Conservation (phyloP, 2,329 filamentous ascomycete genomes). For the Epichloe festucae region DNA sequence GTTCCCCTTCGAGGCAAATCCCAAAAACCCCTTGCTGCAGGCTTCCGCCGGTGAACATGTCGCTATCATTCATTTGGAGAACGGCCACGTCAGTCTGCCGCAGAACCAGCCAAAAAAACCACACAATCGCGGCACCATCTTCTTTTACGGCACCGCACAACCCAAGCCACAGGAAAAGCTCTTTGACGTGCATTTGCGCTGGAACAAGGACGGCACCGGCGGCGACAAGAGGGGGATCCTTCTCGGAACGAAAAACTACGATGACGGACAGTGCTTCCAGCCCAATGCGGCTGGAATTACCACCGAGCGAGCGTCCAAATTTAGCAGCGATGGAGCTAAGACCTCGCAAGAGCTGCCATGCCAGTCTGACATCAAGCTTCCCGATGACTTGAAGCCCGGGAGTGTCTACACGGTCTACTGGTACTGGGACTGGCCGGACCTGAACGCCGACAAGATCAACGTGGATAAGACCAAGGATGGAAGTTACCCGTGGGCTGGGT, state of each 20-base stretch:
- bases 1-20: conserved; percentile 21
- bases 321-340: conserved; percentile 37
- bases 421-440: conserved; percentile 88
- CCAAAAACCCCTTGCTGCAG: conserved; percentile 48
- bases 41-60: conserved; percentile 48
- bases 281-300: conserved; percentile 49
- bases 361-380: conserved; percentile 69
- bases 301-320: conserved; percentile 40
- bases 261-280: conserved; percentile 86
- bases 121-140: conserved; percentile 56
- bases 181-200: conserved; percentile 57
- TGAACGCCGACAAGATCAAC: conserved; percentile 30
- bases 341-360: conserved; percentile 56
- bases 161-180: conserved; percentile 37
- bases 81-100: conserved; percentile 58
- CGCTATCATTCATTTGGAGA: conserved; percentile 58
- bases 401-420: conserved; percentile 75
- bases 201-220: conserved; percentile 69
- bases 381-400: conserved; percentile 46
- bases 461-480: conserved; percentile 25
- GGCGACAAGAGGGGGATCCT: conserved; percentile 74
- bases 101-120: conserved; percentile 49
- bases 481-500: conserved; percentile 28
- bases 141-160: conserved; percentile 57
- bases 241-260: conserved; percentile 66